Percentiles rank a stretch among this genome's conserved stretches.
These are phyloP conservation scores for Cryptococcus amylolentus DNA, from an alignment of 1,284 basidiomycete species.

Conservation along the genomic window DNA sequence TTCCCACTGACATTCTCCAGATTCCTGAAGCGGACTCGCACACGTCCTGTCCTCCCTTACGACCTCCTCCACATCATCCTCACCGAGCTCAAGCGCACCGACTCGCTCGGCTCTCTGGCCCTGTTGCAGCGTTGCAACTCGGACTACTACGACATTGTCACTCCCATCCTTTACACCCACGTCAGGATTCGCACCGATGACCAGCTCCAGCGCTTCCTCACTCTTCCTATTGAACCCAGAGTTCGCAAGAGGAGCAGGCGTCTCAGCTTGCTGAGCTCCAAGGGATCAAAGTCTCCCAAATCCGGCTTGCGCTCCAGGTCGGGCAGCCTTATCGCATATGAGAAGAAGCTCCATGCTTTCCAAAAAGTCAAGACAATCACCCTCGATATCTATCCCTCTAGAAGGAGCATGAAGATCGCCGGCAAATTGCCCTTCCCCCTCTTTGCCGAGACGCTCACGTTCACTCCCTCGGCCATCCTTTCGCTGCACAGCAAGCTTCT, in stretches of 20 bases:
- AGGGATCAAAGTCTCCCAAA: too few species aligned
- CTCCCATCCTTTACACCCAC: slow-evolving; percentile 12
- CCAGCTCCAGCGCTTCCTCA: slow-evolving; percentile 12
- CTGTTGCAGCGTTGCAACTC: slow-evolving; percentile 2
- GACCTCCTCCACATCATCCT: slow-evolving; percentile 15
- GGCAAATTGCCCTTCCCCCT: slow-evolving; percentile 7
- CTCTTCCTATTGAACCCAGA: slow-evolving; percentile 3
- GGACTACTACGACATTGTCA: slow-evolving; percentile 10
- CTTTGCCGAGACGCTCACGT: neutral
- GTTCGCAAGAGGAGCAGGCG: neutral
- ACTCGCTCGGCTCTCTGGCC: slow-evolving; percentile 3
- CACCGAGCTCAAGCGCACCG: slow-evolving; percentile 2
- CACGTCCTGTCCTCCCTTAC: slow-evolving; percentile 7
- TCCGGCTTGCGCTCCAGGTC: neutral
- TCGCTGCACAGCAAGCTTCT: slow-evolving; percentile 8
- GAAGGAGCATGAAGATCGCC: slow-evolving; percentile 8
- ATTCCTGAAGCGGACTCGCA: neutral
- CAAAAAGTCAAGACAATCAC: slow-evolving; percentile 1
- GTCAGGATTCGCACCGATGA: slow-evolving; percentile 14
- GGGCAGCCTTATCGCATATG: slow-evolving; percentile 1
- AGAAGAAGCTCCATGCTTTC: slow-evolving; percentile 5
- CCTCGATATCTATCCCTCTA: slow-evolving; percentile 14
- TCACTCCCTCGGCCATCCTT: slow-evolving; percentile 4
- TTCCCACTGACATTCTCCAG: neutral
- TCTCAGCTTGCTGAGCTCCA: neutral